Percentiles rank a stretch among this genome's conserved stretches.
phyloP scores from a whole-genome alignment of 2,329 filamentous ascomycete species.

The Ustilaginoidea virens region DNA sequence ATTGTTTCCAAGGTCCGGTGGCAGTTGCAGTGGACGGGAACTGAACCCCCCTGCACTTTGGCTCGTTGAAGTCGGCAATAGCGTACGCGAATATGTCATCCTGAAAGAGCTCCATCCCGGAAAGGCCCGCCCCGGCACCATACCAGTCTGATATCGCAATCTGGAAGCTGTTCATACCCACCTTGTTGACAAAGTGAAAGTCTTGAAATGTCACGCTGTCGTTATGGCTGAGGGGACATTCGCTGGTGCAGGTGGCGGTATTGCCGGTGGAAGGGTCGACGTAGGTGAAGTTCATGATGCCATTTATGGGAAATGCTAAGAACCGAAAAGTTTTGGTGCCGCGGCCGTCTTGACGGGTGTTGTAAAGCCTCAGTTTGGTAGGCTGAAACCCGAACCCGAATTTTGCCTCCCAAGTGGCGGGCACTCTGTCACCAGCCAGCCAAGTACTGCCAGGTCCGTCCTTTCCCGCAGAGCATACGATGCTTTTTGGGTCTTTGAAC shows the following conservation, averaged over 20 bases:
- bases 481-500: slow-evolving; percentile 62
- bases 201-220: slow-evolving; percentile 58
- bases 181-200: slow-evolving; percentile 74
- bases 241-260: slow-evolving; percentile 58
- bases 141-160: slow-evolving; percentile 82
- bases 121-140: slow-evolving; percentile 67
- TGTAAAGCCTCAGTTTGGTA: slow-evolving; percentile 75
- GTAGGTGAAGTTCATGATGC: slow-evolving; percentile 94
- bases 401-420: slow-evolving; percentile 70
- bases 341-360: slow-evolving; percentile 68
- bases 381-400: slow-evolving; percentile 78
- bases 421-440: slow-evolving; percentile 54
- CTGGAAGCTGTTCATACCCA: slow-evolving; percentile 78
- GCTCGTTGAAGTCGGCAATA: slow-evolving; percentile 77
- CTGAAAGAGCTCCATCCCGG: slow-evolving; percentile 76
- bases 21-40: slow-evolving; percentile 47
- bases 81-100: slow-evolving; percentile 79
- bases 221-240: slow-evolving; percentile 70
- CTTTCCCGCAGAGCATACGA: slow-evolving; percentile 59
- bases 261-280: slow-evolving; percentile 57
- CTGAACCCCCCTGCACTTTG: slow-evolving; percentile 52
- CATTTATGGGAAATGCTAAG: slow-evolving; percentile 69
- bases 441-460: slow-evolving; percentile 66
- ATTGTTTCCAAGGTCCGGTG: slow-evolving; percentile 60
- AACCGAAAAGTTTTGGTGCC: slow-evolving; percentile 83